Evolutionary conservation across 1,139 yeast genomes (phyloP), one percentile per base, ranked within the genome.

Genomic region (Nakaseomyces delphensis): DNA sequence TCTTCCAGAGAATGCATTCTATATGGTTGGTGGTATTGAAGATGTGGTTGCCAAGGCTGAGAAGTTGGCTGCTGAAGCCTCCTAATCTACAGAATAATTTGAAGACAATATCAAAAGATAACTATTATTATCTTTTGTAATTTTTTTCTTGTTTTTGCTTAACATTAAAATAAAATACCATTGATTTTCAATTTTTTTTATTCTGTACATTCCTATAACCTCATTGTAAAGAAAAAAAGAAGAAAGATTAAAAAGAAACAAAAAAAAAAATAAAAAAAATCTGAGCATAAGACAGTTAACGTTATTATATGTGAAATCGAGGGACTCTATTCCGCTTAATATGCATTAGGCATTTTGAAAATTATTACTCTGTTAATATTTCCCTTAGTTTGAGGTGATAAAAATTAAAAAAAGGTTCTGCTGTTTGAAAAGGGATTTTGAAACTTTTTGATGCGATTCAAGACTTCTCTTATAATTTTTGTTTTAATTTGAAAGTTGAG

Each of bases 11-110:
- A 84, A 83, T 68, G 98, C 98, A 63, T 91, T 91, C 95, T 91
- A 91, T 76, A 91, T 91, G 98, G 97, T 89, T 73, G 98, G 98
- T 77, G 95, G 95, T 77, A 87, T 91, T 65, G 96, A 87, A 71
- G 98, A 91, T 73, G 97, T 80, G 64, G 72, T 86, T 69, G 93
- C 96, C 69, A 91, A 91, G 82, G 97, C 96, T 68, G 97, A 89
- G 74, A 87, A 89, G 79, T 72, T 91, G 71, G 96, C 97, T 73
- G 77, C 95, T 69, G 96, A 86, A 74, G 75, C 91, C 64, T 78
- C 80, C 63, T 83, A 81, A 70, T 16, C 23, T 31, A 31, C 35
- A 31, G 35, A 31, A 6, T 29, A 15, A 29, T 29, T n/a, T 29
- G 33, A 29, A 13, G 8, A 14, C 33, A 15, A 14, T 29, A 14